Conservation (phyloP, 257 asterid genomes). For the Solanum tacnaense region DNA sequence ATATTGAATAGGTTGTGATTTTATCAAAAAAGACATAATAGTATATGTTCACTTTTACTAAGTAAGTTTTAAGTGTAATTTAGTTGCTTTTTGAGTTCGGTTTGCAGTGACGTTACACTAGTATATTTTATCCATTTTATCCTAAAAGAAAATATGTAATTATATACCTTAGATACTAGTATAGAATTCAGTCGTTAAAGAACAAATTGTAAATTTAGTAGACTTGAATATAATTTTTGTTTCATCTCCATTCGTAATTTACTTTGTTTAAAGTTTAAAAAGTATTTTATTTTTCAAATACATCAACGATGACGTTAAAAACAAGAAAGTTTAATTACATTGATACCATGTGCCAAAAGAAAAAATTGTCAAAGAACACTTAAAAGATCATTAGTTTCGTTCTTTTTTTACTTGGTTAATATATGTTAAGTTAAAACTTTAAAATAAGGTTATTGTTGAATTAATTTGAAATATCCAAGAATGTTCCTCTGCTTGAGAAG, state of each 20-base stretch:
- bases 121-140: no score
- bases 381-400: neutral
- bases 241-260: neutral
- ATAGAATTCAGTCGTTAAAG: no score
- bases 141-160: no score
- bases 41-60: no score
- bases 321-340: neutral
- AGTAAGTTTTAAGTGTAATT: neutral
- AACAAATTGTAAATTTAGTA: no score
- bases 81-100: no score
- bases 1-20: neutral
- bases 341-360: neutral
- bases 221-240: no score
- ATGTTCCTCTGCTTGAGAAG: neutral
- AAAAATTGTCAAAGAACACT: neutral
- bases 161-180: fast-evolving
- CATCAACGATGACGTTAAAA: neutral
- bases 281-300: neutral
- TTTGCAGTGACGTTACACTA: no score
- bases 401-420: neutral
- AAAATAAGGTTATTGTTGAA: neutral
- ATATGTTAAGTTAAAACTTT: neutral
- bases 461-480: neutral
- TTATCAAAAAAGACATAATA: no score
- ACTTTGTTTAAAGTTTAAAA: neutral